A percentile compares a stretch with the other conserved stretches of the same genome.
These are phyloP conservation scores for Aspergillus sp. DNA, from an alignment of 2,329 filamentous ascomycete genomes.

Conservation along the genomic window DNA sequence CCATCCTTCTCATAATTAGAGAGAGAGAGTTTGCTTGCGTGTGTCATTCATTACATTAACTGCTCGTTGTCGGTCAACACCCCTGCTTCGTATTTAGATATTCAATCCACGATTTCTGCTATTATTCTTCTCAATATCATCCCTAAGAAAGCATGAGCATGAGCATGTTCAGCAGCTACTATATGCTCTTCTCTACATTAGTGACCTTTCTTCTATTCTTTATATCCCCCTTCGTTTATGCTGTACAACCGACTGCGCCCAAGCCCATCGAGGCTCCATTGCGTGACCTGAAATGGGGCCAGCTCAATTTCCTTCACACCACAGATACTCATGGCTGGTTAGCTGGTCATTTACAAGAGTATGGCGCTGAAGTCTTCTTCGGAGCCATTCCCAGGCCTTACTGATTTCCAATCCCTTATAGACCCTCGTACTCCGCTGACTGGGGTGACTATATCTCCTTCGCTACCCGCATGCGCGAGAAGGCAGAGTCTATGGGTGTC, in stretches of 20 bases:
- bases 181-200: background rate
- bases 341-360: slow-evolving; percentile 89
- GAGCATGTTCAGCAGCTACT: background rate
- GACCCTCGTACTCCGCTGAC: slow-evolving; percentile 88
- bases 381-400: background rate
- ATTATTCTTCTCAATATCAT: background rate
- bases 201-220: slow-evolving; percentile 20
- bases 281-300: slow-evolving; percentile 83
- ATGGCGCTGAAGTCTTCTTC: slow-evolving; percentile 31
- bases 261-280: slow-evolving; percentile 76
- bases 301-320: slow-evolving; percentile 95
- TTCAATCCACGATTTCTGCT: background rate
- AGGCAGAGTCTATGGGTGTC: slow-evolving; percentile 73
- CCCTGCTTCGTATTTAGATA: too few relatives aligned
- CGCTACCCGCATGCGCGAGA: slow-evolving; percentile 74
- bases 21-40: too few relatives aligned
- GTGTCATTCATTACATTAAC: too few relatives aligned
- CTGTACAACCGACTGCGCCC: slow-evolving; percentile 78
- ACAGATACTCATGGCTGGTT: slow-evolving; percentile 97
- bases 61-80: too few relatives aligned
- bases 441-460: slow-evolving; percentile 99
- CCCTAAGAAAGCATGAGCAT: background rate
- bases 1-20: too few relatives aligned
- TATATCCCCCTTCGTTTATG: slow-evolving; percentile 36
- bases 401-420: slow-evolving; percentile 38